phyloP scores from a whole-genome alignment of 441 rosid species.

The Euphorbia celastroides region DNA sequence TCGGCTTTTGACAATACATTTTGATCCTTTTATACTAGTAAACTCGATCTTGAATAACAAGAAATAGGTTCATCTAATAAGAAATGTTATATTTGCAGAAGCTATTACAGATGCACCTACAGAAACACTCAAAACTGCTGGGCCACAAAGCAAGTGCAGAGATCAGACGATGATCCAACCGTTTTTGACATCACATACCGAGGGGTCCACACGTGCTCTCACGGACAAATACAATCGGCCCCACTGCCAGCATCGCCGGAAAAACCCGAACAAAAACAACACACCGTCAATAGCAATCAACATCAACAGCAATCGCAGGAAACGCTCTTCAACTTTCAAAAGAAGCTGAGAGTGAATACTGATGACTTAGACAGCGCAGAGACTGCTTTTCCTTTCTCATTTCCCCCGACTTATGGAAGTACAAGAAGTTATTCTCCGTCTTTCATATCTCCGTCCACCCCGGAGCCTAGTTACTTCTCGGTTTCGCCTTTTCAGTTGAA shows the following conservation, averaged over 20 bases:
- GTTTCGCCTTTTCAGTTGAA: slow-evolving; percentile 34
- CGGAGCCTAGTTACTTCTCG: slow-evolving; percentile 39
- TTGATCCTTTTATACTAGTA: too few species aligned
- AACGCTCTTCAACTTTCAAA: slow-evolving; percentile 35
- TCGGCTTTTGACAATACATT: too few species aligned
- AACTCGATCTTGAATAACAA: too few species aligned
- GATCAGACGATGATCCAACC: slow-evolving; percentile 29
- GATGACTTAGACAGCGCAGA: slow-evolving; percentile 43
- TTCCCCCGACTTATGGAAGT: too few species aligned
- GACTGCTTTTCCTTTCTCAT: slow-evolving; percentile 42
- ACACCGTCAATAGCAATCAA: slow-evolving; percentile 18
- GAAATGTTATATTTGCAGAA: too few species aligned
- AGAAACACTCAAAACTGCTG: too few species aligned
- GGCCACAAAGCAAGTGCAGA: too few species aligned
- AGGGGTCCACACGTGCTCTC: slow-evolving; percentile 65
- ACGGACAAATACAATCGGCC: slow-evolving; percentile 31
- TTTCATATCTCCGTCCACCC: slow-evolving; percentile 43
- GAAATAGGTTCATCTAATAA: too few species aligned
- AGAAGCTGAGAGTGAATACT: slow-evolving; percentile 43
- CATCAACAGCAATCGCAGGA: slow-evolving; percentile 38
- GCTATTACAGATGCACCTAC: too few species aligned
- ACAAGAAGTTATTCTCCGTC: slow-evolving; percentile 33
- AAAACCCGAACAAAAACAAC: too few species aligned
- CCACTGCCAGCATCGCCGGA: slow-evolving; percentile 24
- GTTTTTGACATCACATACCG: slow-evolving; percentile 65